Evolutionary conservation across 371 early-diverging fungal genomes (phyloP).

Genomic region (Apophysomyces variabilis): DNA sequence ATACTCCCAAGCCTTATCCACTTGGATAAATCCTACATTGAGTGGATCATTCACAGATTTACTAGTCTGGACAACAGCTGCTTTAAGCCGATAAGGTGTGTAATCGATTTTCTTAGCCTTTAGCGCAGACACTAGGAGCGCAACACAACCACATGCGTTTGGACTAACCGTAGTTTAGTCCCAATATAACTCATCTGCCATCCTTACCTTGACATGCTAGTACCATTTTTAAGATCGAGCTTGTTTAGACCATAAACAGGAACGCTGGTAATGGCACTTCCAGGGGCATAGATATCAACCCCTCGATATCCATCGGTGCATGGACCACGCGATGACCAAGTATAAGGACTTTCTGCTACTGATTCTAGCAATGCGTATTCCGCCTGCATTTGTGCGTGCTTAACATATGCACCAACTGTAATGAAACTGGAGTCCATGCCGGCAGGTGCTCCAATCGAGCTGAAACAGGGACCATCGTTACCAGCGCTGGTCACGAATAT

Average conservation of each 20-base stretch:
- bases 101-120: conserved; percentile 69
- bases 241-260: conserved; percentile 85
- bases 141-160: conserved; percentile 86
- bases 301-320: conserved; percentile 85
- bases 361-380: conserved; percentile 84
- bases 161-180: conserved; percentile 58
- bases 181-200: neutral
- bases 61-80: conserved; percentile 76
- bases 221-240: conserved; percentile 89
- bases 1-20: conserved; percentile 85
- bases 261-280: conserved; percentile 91
- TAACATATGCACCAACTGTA: conserved; percentile 93
- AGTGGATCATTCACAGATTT: conserved; percentile 81
- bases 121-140: conserved; percentile 81
- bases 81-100: conserved; percentile 84
- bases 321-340: conserved; percentile 93
- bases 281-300: conserved; percentile 89
- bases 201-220: conserved; percentile 78
- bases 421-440: conserved; percentile 78
- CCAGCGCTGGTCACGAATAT: conserved; percentile 92
- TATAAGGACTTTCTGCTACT: conserved; percentile 79
- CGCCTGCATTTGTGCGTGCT: conserved; percentile 84
- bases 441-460: conserved; percentile 88
- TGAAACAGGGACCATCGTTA: conserved; percentile 90
- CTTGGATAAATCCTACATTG: conserved; percentile 85